These are phyloP conservation scores for Astrothelium subdiscretum DNA, from an alignment of 495 filamentous ascomycete genomes.

Conservation along the genomic window DNA sequence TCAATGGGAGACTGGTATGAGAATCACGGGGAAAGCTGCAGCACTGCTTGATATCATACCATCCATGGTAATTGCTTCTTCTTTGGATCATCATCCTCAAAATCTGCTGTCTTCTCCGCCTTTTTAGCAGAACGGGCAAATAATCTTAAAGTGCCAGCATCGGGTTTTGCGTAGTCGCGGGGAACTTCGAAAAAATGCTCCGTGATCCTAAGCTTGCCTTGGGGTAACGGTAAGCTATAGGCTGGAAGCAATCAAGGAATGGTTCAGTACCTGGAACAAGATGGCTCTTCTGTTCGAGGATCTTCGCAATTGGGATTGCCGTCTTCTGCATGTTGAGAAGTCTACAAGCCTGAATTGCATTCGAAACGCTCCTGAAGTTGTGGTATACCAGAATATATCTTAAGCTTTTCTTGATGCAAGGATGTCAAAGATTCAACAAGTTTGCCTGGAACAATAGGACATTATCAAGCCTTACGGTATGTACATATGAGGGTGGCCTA, in stretches of 20 bases:
- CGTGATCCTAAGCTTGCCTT: constrained; percentile 58
- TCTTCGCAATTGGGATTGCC: constrained; percentile 23
- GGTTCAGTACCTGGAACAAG: constrained; percentile 21
- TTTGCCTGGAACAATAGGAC: too few relatives aligned
- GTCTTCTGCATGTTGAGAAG: neutral
- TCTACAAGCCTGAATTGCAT: neutral
- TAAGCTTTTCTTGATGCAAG: too few relatives aligned
- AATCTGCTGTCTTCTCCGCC: constrained; percentile 48
- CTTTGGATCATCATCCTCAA: constrained; percentile 30
- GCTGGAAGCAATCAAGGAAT: neutral
- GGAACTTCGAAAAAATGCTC: constrained; percentile 84
- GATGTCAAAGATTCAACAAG: too few relatives aligned
- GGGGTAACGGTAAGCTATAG: neutral
- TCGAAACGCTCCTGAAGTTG: too few relatives aligned
- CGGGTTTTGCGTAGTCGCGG: constrained; percentile 56
- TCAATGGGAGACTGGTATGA: constrained; percentile 1
- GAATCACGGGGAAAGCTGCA: neutral
- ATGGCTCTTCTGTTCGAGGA: constrained; percentile 26
- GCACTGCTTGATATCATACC: neutral
- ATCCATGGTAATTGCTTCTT: constrained; percentile 45
- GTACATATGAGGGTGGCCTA: too few relatives aligned
- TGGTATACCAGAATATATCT: too few relatives aligned
- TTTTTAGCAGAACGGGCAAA: constrained; percentile 65
- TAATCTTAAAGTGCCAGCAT: constrained; percentile 49
- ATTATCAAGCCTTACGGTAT: too few relatives aligned